Base-by-base conservation (phyloP, 257 asterid species). In the Coffea canephora region DNA sequence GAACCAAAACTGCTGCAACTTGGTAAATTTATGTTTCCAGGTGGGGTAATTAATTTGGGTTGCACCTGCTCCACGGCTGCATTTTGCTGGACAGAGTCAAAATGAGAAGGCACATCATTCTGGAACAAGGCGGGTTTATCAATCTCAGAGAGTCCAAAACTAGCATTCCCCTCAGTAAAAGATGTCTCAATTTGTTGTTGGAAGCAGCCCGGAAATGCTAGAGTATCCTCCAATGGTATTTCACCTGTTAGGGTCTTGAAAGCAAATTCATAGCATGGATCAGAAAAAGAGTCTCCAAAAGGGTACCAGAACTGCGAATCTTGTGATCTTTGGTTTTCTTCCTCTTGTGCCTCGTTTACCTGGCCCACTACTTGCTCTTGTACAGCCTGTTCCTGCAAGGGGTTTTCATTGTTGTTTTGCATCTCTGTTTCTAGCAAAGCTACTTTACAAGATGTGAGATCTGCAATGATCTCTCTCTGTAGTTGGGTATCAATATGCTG, bases 231-330 rank as follows among this genome's bases (percentile, higher is more conserved):
- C 3, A 83, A 81, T 21, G 91, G 82, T 45, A 87, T 73, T 67
- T 82, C 86, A 50, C 89, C 91, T 13, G 89, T 87, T n/a, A 87
- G 87, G 57, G 91, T 88, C 82, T 88, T 85, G 46, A 82, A 83
- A 18, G 91, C 89, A 50, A 88, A 88, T 13, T 85, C 88, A 61
- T 84, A 64, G 75, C 91, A 85, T 25, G 91, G 89, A 82, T 88
- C 89, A 41, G 89, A 72, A 86, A 84, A 80, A 62, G 79, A 80
- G 62, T 83, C 87, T 43, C 80, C 82, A 36, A 84, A 86, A n/a
- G 80, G 80, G 49, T 75, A 84, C 64, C 77, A 71, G 34, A 46
- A 34, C 57, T 77, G 81, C 21, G 77, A 57, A 3, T 79, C 75
- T 43, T 69, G 79, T 43, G 81, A 64, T 41, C 77, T 78, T 48